Conservation (phyloP, 345 rosid species). For the Passiflora organensis region DNA sequence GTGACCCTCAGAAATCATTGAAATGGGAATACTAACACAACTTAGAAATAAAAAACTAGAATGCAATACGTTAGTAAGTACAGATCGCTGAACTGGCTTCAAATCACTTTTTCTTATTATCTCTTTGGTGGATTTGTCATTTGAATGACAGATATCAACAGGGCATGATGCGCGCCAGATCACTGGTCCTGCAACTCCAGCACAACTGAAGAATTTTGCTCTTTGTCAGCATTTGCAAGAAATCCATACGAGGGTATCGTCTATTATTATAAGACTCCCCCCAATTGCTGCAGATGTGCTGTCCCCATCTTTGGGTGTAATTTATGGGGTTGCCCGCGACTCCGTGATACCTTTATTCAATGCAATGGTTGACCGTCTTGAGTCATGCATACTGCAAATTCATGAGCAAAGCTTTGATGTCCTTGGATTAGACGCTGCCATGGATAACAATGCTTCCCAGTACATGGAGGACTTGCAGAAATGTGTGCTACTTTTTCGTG, state of each 20-base stretch:
- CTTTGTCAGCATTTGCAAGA: constrained; percentile 93
- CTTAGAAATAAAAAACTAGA: no score
- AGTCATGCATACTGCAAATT: constrained; percentile 86
- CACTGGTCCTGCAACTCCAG: constrained; percentile 72
- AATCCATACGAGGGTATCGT: constrained; percentile 65
- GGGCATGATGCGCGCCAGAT: constrained; percentile 96
- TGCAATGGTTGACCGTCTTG: constrained; percentile 87
- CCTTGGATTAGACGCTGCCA: constrained; percentile 65
- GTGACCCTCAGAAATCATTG: no score
- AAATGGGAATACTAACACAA: no score
- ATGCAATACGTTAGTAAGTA: no score
- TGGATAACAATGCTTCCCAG: constrained; percentile 84
- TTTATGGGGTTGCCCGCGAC: constrained; percentile 84
- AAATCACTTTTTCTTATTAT: neutral
- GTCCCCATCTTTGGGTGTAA: constrained; percentile 65
- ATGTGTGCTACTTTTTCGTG: constrained; percentile 80
- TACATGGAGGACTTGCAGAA: constrained; percentile 98
- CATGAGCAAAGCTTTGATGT: constrained; percentile 84
- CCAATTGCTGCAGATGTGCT: constrained; percentile 74
- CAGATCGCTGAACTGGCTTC: no score
- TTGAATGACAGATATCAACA: constrained; percentile 75
- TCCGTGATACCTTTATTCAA: constrained; percentile 84
- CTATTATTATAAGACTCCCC: constrained; percentile 63
- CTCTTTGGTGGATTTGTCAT: neutral
- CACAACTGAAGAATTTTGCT: constrained; percentile 82